These are phyloP conservation scores for Phialophora verrucosa DNA, from an alignment of 2,329 filamentous ascomycete species.

Conservation along the genomic window DNA sequence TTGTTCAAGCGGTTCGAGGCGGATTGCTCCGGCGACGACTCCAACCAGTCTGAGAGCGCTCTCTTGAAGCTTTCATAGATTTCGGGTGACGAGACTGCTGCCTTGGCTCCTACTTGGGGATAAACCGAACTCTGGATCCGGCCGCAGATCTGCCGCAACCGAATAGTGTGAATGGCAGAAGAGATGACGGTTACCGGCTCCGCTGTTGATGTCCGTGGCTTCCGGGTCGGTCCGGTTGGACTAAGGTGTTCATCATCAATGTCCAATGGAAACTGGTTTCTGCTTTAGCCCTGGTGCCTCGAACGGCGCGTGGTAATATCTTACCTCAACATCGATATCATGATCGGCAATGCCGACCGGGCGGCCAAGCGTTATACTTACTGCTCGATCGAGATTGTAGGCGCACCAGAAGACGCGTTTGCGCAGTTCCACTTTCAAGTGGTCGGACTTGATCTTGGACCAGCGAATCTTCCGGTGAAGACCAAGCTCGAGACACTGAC, in stretches of 20 bases:
- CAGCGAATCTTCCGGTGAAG: conserved; percentile 34
- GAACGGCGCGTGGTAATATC: background rate
- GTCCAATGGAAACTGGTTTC: background rate
- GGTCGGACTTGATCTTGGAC: conserved; percentile 30
- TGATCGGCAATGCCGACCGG: conserved; percentile 51
- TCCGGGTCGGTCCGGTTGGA: background rate
- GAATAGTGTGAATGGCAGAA: background rate
- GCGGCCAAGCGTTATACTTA: conserved; percentile 48
- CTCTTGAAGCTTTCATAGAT: background rate
- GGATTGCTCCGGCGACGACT: conserved; percentile 12
- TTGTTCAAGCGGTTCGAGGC: conserved; percentile 38
- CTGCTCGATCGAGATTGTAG: conserved; percentile 52
- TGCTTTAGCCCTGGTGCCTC: background rate
- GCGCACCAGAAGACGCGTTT: conserved; percentile 54
- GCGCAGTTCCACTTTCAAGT: conserved; percentile 48
- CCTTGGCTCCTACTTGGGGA: background rate
- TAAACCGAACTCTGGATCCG: background rate
- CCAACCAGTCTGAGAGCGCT: background rate
- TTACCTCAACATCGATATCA: conserved; percentile 47
- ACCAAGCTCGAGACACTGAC: conserved; percentile 41
- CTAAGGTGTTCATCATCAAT: background rate
- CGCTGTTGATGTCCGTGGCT: background rate
- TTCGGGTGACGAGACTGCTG: background rate
- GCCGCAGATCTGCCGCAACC: background rate
- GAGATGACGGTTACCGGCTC: background rate